Base-by-base conservation (phyloP, 1,284 basidiomycete species). In the Cystobasidium sp. region DNA sequence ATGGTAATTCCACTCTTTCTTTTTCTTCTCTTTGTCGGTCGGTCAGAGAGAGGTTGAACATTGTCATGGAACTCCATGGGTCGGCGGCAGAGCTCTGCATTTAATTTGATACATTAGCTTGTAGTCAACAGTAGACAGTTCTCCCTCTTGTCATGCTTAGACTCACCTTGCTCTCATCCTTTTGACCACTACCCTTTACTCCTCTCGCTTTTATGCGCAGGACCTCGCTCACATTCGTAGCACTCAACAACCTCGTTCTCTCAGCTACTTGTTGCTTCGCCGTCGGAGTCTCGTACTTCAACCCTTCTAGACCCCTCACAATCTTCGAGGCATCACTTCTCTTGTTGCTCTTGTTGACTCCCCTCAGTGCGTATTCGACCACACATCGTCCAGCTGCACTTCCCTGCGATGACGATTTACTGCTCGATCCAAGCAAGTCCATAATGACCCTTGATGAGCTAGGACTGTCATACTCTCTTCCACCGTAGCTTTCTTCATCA, bases 11-110 rank as follows among this genome's bases (percentile, higher is more conserved):
- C 1, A 96, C 93, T 65, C 88, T 86, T 0, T 91, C 88, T 66
- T 92, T 86, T 16, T 90, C 89, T 75, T 87, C 86, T 79, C 90
- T 88, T 81, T 97, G 94, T n/a, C 89, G 86, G 16, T 87, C 85
- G n/a, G 93, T 95, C 66, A 96, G 87, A 73, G 84, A 87, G 37
- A 97, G 86, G 81, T 95, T 95, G 86, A 97, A 97, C 0, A 92
- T 86, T 8, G 91, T 82, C 0, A 61, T 44, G 8, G 31, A 31
- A 31, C 65, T 52, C 10, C 46, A 1, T 5, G 56, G 74, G 1
- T 37, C 47, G 3, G 51, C 64, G 49, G 24, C n/a, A 14, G 53
- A 6, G 47, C 16, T 2, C 37, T 41, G 62, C 62, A 39, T 10
- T 31, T 16, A 37, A 31, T 37, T 56, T 22, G 12, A 14, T 24